Evolutionary conservation across 179 eudicot species (phyloP), one percentile per base, ranked within the genome.

Genomic region (Silene vulgaris): DNA sequence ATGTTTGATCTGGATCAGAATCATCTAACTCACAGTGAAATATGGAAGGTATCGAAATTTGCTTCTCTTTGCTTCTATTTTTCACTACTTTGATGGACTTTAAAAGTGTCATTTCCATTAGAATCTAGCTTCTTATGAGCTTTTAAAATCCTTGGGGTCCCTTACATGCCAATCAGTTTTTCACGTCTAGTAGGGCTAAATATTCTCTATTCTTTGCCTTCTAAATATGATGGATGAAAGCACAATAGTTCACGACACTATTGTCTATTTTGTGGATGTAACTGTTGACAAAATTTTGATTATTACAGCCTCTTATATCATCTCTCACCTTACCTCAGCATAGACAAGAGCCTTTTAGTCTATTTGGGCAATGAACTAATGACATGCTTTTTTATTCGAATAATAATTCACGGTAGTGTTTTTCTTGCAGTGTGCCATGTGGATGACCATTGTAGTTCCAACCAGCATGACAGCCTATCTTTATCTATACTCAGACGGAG

Each of bases 381-480:
- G 60, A 56, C 37, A 32, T 66, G 48, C 48, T 56, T 32, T 20
- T 57, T 16, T 17, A 29, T 72, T 30, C 6, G 40, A 54, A 62
- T 54, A 60, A 4, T 17, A 60, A 4, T 17, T 77, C 19, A 45
- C n/a, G 35, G 26, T 67, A 43, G 9, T 76, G 12, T 76, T 69
- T 71, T 74, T 67, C 59, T 85, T 87, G 87, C 96, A 94, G 97
- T 87, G 91, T 80, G 98, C 96, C 61, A 92, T 83, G 40, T 91
- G 98, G 98, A 91, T 94, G 98, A 94, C 96, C 73, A 89, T 90
- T 74, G 80, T 90, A 75, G 98, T 93, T 68, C 96, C 97, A 30
- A 88, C 98, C 74, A 93, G 98, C 86, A 93, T 93, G 98, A 91
- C 97, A 60, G 90, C 98, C n/a, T 93, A 93, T 85, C 91, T 93